A percentile compares a stretch with the other conserved stretches of the same genome.
Conservation (phyloP, 164 flowering plant species). For the Nymphaea thermarum region DNA sequence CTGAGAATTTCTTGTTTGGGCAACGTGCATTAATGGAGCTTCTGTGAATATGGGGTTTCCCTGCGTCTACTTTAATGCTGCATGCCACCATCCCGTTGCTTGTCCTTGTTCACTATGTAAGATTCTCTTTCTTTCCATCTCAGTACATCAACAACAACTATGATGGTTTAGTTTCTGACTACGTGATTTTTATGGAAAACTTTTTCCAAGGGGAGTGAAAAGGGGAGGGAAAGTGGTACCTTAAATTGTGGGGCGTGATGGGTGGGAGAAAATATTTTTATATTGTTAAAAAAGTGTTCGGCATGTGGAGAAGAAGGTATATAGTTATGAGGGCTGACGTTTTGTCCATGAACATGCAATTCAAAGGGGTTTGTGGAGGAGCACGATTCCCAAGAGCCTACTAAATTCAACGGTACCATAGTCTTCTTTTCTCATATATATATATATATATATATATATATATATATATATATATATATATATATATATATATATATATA, state of each 20-base stretch:
- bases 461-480: no score
- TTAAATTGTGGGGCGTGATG: neutral
- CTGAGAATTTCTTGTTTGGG: neutral
- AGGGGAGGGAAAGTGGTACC: neutral
- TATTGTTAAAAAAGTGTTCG: no score
- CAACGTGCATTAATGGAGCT: neutral
- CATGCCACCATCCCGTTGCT: neutral
- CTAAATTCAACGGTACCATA: neutral
- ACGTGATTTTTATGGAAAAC: neutral
- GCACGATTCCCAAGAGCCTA: neutral
- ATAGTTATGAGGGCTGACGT: neutral
- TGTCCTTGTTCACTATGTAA: neutral
- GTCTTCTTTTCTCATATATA: no score
- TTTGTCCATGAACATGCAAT: neutral
- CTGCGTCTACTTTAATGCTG: neutral
- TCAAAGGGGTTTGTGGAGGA: neutral
- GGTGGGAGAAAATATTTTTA: neutral
- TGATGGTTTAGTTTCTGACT: neutral
- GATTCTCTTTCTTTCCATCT: neutral
- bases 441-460: no score
- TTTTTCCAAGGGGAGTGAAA: neutral
- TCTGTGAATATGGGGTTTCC: neutral
- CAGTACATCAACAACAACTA: neutral
- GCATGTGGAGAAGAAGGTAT: neutral
- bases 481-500: no score